These are phyloP conservation scores for Cucurbitaria berberidis DNA, from an alignment of 2,329 filamentous ascomycete species.

Conservation along the genomic window DNA sequence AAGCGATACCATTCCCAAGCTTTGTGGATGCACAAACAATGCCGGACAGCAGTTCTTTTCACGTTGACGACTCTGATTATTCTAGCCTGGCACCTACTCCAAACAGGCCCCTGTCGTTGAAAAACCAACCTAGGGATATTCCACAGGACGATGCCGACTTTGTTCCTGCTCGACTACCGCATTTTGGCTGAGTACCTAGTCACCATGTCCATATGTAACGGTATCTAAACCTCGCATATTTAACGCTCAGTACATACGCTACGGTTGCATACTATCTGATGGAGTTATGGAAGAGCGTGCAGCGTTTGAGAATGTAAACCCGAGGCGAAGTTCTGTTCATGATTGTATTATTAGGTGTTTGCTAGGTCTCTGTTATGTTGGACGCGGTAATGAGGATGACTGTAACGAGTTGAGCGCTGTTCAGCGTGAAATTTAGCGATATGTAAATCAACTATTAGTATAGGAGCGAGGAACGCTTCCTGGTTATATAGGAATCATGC, in stretches of 20 bases:
- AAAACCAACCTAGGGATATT: constrained; percentile 20
- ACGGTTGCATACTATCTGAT: not conserved
- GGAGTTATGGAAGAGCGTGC: constrained; percentile 10
- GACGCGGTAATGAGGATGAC: not conserved
- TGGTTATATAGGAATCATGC: not conserved
- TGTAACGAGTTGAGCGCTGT: not conserved
- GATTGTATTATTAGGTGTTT: not conserved
- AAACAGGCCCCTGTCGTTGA: constrained; percentile 31
- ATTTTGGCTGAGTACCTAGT: constrained; percentile 31
- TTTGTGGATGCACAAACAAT: constrained; percentile 38
- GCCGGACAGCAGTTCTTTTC: constrained; percentile 39
- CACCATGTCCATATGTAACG: too few species aligned
- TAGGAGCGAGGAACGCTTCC: not conserved
- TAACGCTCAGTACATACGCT: not conserved
- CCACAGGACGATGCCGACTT: constrained; percentile 24
- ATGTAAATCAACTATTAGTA: not conserved
- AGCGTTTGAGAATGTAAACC: not conserved
- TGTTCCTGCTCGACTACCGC: constrained; percentile 44
- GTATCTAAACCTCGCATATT: not conserved
- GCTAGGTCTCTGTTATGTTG: too few species aligned
- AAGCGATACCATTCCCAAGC: constrained; percentile 24
- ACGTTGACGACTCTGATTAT: constrained; percentile 38
- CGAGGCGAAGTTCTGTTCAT: not conserved
- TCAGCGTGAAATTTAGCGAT: not conserved
- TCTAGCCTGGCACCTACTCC: constrained; percentile 36